phyloP scores from a whole-genome alignment of 208 protist species.

The Leishmania guyanensis region DNA sequence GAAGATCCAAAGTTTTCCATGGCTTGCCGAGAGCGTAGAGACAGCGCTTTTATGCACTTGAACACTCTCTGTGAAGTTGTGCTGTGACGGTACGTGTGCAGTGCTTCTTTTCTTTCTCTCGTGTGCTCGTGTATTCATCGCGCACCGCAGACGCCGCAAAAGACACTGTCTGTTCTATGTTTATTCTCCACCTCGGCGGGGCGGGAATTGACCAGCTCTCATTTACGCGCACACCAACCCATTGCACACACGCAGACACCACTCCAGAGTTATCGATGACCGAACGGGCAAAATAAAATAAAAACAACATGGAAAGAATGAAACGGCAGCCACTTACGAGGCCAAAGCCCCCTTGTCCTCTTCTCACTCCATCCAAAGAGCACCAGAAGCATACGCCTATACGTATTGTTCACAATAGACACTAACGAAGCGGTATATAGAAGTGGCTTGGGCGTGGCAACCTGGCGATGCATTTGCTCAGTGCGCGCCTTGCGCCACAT shows the following conservation, averaged over 20 bases:
- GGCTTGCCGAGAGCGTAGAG: conserved; percentile 72
- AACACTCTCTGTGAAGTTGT: neutral
- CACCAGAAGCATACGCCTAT: neutral
- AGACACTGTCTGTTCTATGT: neutral
- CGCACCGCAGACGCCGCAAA: neutral
- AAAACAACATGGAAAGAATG: neutral
- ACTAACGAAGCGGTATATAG: neutral
- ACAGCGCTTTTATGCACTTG: conserved; percentile 57
- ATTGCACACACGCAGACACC: neutral
- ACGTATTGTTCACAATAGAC: neutral
- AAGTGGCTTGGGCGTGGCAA: neutral
- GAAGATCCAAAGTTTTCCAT: conserved; percentile 61
- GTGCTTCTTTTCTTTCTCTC: conserved; percentile 8
- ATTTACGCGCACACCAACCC: neutral
- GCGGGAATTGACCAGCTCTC: neutral
- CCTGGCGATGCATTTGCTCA: no score
- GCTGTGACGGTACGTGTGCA: neutral
- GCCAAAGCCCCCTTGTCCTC: neutral
- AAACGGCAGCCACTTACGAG: neutral
- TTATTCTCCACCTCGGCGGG: neutral
- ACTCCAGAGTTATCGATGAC: neutral
- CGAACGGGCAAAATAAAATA: neutral
- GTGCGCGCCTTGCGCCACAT: no score
- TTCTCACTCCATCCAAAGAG: neutral
- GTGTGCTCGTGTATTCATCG: neutral